phyloP scores from a whole-genome alignment of 2,329 filamentous ascomycete genomes.

The Ilyonectria sp. region DNA sequence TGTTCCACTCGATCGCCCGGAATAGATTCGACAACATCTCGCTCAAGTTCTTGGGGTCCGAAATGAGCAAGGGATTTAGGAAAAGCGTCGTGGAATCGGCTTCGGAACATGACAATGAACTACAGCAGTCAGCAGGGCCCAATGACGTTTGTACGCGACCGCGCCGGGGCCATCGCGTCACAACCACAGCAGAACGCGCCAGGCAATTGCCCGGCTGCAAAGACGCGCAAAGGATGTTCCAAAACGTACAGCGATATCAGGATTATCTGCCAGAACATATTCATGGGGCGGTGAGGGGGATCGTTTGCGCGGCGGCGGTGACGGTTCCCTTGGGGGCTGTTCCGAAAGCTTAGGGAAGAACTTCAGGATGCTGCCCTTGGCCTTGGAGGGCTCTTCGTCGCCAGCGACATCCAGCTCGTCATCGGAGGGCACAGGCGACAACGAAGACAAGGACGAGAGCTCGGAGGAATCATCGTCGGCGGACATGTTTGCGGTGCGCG shows the following conservation, averaged over 20 bases:
- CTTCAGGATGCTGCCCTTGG: constrained; percentile 74
- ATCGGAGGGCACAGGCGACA: constrained; percentile 62
- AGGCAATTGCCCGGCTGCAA: constrained; percentile 26
- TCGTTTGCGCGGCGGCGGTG: constrained; percentile 82
- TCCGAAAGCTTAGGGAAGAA: constrained; percentile 75
- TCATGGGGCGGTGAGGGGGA: constrained; percentile 92
- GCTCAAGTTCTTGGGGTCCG: constrained; percentile 95
- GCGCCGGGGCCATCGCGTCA: constrained; percentile 63
- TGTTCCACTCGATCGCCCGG: constrained; percentile 90
- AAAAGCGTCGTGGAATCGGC: constrained; percentile 91
- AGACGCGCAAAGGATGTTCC: not conserved
- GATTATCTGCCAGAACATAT: constrained; percentile 90
- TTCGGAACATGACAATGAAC: constrained; percentile 99
- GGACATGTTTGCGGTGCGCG: constrained; percentile 63
- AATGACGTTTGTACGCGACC: constrained; percentile 63
- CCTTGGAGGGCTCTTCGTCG: constrained; percentile 50
- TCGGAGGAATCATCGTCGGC: constrained; percentile 75
- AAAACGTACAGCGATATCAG: constrained; percentile 89
- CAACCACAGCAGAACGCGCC: constrained; percentile 56
- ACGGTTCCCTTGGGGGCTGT: constrained; percentile 68
- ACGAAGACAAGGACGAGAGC: constrained; percentile 70
- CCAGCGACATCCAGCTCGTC: constrained; percentile 65
- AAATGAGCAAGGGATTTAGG: constrained; percentile 90
- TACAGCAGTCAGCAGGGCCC: constrained; percentile 61
- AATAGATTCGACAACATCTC: constrained; percentile 81